Evolutionary conservation across 306 rosid species (phyloP), one percentile per base, ranked within the genome.

Genomic region (Fragaria ananassa): DNA sequence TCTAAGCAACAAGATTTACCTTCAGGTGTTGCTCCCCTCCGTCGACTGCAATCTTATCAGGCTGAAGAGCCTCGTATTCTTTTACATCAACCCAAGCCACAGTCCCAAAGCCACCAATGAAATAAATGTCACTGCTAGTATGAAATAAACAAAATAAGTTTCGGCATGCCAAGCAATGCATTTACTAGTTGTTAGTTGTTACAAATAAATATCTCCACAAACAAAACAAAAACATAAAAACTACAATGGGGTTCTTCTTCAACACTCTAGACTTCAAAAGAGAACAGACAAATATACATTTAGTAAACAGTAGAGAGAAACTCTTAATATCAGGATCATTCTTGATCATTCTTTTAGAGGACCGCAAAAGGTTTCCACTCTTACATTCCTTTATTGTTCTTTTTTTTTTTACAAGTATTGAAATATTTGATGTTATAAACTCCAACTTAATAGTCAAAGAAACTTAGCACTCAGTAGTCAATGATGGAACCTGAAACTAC

Each of bases 61-160:
- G 99, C 84, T 92, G 88, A 83, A 96, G 85, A 81, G 84, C 76
- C 86, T 96, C 99, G 10, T 91, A 96, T 76, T 96, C 98, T 76
- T 96, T 91, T 76, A 96, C 99, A 80, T 92, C 93, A 77, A 92
- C 93, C 99, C 99, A 96, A 71, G 99, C 99, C 69, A 96, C 99
- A 83, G 99, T 96, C 47, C 99, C 99, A 82, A 96, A 96, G 68
- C 99, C 99, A 75, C 99, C 99, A 74, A 96, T 96, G 88, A 96
- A 96, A 87, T 96, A 96, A 76, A 96, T 88, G 89, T 96, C 99
- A 79, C 99, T 96, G 89, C 18, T 66, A 88, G 72, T 19, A 89
- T 76, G 39, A 42, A 76, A 15, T 58, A n/a, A 81, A 84, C 58
- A 47, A 41, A 75, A 79, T 53, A 71, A 81, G 75, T 51, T 80